A percentile compares a stretch with the other conserved stretches of the same genome.
Evolutionary conservation across 352 stramenopile species (phyloP).

Genomic region (Phytopythium cucurbitacearum): DNA sequence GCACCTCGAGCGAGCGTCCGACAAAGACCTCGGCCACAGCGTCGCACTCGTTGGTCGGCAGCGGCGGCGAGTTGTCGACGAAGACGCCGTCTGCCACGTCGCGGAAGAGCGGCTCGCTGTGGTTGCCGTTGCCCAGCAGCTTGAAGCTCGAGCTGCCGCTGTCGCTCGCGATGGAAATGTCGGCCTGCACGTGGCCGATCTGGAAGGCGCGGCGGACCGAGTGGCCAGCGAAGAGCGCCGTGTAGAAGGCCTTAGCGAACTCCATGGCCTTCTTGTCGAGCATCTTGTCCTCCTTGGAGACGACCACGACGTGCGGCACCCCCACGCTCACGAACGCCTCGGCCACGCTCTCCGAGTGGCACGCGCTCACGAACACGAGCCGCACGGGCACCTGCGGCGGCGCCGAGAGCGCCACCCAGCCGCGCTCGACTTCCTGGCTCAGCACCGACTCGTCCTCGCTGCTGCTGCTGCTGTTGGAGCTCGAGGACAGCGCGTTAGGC

Average conservation of each 20-base stretch:
- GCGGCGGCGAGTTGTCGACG: constrained; percentile 51
- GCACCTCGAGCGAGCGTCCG: constrained; percentile 72
- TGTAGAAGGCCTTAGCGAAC: constrained; percentile 89
- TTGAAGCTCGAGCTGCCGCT: constrained; percentile 60
- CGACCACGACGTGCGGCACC: constrained; percentile 88
- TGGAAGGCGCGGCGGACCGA: constrained; percentile 79
- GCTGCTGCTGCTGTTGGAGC: constrained; percentile 7
- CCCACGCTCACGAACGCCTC: constrained; percentile 87
- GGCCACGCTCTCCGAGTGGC: constrained; percentile 84
- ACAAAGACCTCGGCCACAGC: constrained; percentile 72
- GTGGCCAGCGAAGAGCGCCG: constrained; percentile 73
- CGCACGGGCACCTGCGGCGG: constrained; percentile 42
- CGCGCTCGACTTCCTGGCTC: constrained; percentile 44
- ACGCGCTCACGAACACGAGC: constrained; percentile 89
- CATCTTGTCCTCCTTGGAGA: constrained; percentile 82
- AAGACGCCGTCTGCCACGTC: constrained; percentile 47
- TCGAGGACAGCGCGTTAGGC: constrained; percentile 4
- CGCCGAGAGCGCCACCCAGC: constrained; percentile 23
- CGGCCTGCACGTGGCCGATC: constrained; percentile 75
- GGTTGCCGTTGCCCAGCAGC: constrained; percentile 68
- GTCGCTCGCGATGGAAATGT: constrained; percentile 51
- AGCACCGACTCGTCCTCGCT: constrained; percentile 18
- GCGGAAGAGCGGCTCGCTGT: constrained; percentile 73
- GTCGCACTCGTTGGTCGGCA: constrained; percentile 68
- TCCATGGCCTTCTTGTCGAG: constrained; percentile 85